Base-by-base conservation (phyloP, 2,329 filamentous ascomycete genomes). In the Hymenoscyphus fructigenus region DNA sequence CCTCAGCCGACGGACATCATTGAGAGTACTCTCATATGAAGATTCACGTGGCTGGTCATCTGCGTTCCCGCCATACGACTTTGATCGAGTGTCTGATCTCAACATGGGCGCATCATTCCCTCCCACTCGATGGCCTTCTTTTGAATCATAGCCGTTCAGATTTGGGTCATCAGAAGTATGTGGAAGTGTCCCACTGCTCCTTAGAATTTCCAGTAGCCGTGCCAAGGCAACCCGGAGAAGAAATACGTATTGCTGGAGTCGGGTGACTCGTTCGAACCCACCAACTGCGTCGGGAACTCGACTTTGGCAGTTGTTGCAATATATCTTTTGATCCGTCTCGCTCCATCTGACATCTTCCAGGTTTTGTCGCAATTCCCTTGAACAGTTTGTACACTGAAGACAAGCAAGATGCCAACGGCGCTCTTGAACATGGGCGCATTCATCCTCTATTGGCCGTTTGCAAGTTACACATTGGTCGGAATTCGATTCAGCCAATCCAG, bases 231-330 rank as follows among this genome's bases (percentile, higher is more conserved):
- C 95, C 73, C 92, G 88, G 50, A 99, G 83, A 23, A 99, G 82
- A 77, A 97, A 97, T 5, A 97, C 89, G 75, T 97, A 99, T 80
- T 99, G 94, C 75, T 95, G 90, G 62, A 99, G 82, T 76, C 96
- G 93, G 20, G 91, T 91, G 44, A 97, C 86, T 67, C 88, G 86
- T 66, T 89, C 84, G 73, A 97, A 91, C 0, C 84, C 85, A n/a
- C 78, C 79, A 12, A 69, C 59, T 1, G 81, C 79, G 67, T 88
- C 88, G 9, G 84, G 81, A 60, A 82, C 81, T 70, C 83, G 83
- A 47, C 80, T 79, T 53, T 84, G 84, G 75, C 92, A 96, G 58
- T 80, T 83, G 62, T 77, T 83, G 79, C 95, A 98, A 68, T 89
- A 88, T 2, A 93, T 81, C 67, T 85, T 87, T 70, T 88, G 83